Evolutionary conservation across 2,329 filamentous ascomycete species (phyloP).

Genomic region (Cladosporium colombiae): DNA sequence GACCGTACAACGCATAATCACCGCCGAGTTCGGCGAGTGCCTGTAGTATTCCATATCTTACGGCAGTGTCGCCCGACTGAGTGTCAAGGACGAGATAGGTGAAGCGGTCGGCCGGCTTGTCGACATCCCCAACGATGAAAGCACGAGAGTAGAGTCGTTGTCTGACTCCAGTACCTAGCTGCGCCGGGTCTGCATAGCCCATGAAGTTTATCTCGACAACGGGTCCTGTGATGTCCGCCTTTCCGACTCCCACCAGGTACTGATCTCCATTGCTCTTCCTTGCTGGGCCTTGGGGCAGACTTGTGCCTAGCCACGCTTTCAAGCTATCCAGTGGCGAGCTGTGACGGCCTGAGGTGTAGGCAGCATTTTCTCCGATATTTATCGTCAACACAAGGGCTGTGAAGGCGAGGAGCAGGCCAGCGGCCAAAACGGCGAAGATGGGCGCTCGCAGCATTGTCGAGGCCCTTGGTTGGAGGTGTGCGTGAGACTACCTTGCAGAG

Average conservation of each 20-base stretch:
- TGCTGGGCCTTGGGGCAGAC: not conserved
- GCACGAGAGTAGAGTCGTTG: constrained; percentile 87
- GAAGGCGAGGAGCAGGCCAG: constrained; percentile 25
- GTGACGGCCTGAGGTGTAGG: not conserved
- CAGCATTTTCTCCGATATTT: constrained; percentile 10
- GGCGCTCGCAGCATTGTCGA: constrained; percentile 13
- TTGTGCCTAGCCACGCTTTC: not conserved
- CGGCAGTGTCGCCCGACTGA: constrained; percentile 83
- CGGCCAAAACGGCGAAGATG: constrained; percentile 22
- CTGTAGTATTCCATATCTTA: constrained; percentile 82
- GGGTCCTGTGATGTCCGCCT: constrained; percentile 74
- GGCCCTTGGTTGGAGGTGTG: not conserved
- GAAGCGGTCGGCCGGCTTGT: constrained; percentile 69
- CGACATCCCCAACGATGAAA: constrained; percentile 76
- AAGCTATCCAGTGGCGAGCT: not conserved
- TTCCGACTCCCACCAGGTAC: constrained; percentile 69
- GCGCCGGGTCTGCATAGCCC: constrained; percentile 84
- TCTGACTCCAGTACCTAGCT: constrained; percentile 79
- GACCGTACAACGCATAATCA: constrained; percentile 72
- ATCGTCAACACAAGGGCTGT: constrained; percentile 24
- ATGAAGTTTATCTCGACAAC: constrained; percentile 90
- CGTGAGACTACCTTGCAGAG: not conserved
- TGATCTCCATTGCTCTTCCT: constrained; percentile 29
- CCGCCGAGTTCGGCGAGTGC: constrained; percentile 68
- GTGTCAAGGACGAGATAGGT: constrained; percentile 87